Evolutionary conservation across 768 basidiomycete genomes (phyloP).

Genomic region (Pleurotus ostreatus): DNA sequence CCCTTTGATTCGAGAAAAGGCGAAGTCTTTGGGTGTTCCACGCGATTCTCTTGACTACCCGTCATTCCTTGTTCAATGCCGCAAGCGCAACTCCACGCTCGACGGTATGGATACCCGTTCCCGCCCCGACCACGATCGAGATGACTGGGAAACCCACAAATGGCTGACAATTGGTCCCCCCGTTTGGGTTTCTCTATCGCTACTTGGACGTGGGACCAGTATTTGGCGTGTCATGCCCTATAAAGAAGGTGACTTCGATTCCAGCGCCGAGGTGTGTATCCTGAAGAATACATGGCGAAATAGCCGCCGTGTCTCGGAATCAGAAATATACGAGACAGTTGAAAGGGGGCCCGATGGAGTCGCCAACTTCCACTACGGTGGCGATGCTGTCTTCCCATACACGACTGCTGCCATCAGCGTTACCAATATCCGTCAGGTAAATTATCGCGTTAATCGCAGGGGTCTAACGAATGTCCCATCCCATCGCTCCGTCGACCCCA

Average conservation of each 20-base stretch:
- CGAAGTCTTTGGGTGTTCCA: no score
- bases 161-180: no score
- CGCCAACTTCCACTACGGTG: slow-evolving; percentile 13
- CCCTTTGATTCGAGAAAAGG: no score
- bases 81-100: no score
- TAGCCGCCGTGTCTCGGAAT: slow-evolving; percentile 8
- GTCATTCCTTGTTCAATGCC: no score
- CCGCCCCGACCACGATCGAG: no score
- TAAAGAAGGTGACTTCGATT: no score
- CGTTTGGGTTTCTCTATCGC: no score
- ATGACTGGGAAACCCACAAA: no score
- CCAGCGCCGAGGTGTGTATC: background rate
- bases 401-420: background rate
- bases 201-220: slow-evolving; percentile 6
- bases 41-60: no score
- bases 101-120: no score
- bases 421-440: no score
- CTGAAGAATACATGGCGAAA: slow-evolving; percentile 14
- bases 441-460: background rate
- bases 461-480: background rate
- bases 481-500: background rate
- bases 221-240: slow-evolving; percentile 11
- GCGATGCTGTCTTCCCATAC: slow-evolving; percentile 8
- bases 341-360: slow-evolving; percentile 10
- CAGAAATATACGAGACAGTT: slow-evolving; percentile 10